Base-by-base conservation (phyloP, 2,329 filamentous ascomycete genomes). In the Aureobasidium sp. region DNA sequence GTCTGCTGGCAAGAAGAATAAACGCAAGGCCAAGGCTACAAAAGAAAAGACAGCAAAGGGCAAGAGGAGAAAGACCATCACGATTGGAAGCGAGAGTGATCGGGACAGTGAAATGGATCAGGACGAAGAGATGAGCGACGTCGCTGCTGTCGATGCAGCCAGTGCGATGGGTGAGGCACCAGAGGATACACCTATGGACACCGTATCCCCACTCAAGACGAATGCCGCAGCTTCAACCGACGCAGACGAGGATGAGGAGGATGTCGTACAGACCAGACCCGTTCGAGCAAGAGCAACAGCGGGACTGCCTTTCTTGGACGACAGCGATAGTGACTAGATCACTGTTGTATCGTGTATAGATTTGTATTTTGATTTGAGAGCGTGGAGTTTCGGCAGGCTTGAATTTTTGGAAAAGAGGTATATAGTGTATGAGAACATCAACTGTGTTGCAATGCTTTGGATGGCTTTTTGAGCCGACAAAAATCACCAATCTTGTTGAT, bases 231-330 rank as follows among this genome's bases (percentile, higher is more conserved):
- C 20, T 56, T 62, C 62, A 29, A 53, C 62, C 12, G 71, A 71
- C 9, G 70, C 72, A 39, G 75, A 76, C 5, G 59, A 59, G 9
- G 75, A 78, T 5, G 75, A 79, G 5, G 74, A 75, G 44, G 70
- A 67, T 44, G 67, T 72, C 7, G 50, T 62, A 3, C 36, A 55
- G 20, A 13, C 60, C 1, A 55, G 50, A 50, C 36, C 50, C 20
- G 34, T 37, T 5, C 37, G 48, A 12, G 50, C 47, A 10, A 62
- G 60, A 62, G 32, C 60, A 8, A 29, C 20, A 39, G 60, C 60
- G 4, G 56, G 60, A 34, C n/a, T 53, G 17, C 60, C 60, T 3
- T 62, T 62, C 51, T 36, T 56, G 24, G 60, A 55, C 24, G 60
- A 62, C 32, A 56, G 50, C n/a, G 60, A 62, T 41, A 55, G 48